Base-by-base conservation (phyloP, 345 rosid species). In the Camelina neglecta region DNA sequence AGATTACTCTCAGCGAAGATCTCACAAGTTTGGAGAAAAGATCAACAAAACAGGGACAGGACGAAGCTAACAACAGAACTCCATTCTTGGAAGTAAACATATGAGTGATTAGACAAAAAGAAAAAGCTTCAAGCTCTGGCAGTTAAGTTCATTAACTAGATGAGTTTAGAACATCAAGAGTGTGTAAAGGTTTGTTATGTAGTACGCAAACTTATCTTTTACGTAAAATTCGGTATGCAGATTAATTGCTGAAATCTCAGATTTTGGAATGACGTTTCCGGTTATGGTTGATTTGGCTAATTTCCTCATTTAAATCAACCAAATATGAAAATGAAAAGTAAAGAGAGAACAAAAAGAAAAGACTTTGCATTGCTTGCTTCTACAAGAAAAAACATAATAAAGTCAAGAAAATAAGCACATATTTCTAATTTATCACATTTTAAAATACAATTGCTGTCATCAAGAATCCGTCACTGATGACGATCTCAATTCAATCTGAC, bases 61-160 rank as follows among this genome's bases (percentile, higher is more conserved):
- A 80, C 61, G 85, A 80, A 48, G 83, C 86, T 56, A 83, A 81
- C 39, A 73, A 69, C 68, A 89, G 97, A 86, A 76, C 89, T 71
- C 97, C 93, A 13, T 91, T 93, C 39, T 49, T 87, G 10, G 82
- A 85, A 66, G 80, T 91, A 71, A 91, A 91, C 80, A 84, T 79
- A 80, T 72, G 74, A 72, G 4, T 20, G 42, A 60, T 24, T 9
- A 35, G 11, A 23, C 5, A 2, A 8, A 7, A 4, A n/a, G 3
- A 35, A 42, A 1, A 8, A 13, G 64, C 47, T 54, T 42, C 21
- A 8, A 31, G 35, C 16, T 55, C 31, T 64, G 3, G 55, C 48
- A 10, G 41, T 74, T 62, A 35, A 56, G 66, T 9, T 64, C 55
- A 21, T 77, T 59, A 57, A 47, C 76, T 77, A 66, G 31, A 70